phyloP scores from a whole-genome alignment of 805 yeast genomes.

The Wickerhamomyces sydowiorum region DNA sequence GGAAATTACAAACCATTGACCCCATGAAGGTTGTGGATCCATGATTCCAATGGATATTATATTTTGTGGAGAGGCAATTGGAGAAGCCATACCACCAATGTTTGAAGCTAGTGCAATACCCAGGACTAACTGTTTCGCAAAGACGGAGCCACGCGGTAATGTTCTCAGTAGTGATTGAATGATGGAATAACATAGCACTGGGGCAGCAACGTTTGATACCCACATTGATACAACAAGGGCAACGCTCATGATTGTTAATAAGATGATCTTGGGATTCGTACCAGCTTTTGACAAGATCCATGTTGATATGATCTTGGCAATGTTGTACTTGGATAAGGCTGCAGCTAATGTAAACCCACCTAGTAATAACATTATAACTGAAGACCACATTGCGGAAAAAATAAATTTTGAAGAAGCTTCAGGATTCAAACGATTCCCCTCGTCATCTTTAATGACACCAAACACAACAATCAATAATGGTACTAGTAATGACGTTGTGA shows the following conservation, averaged over 20 bases:
- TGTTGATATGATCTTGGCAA: slow-evolving; percentile 83
- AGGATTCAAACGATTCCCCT: slow-evolving; percentile 51
- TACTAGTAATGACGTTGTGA: slow-evolving; percentile 78
- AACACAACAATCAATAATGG: slow-evolving; percentile 77
- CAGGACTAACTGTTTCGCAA: slow-evolving; percentile 76
- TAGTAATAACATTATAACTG: slow-evolving; percentile 80
- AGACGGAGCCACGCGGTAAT: slow-evolving; percentile 69
- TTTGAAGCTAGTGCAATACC: slow-evolving; percentile 94
- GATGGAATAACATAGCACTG: slow-evolving; percentile 86
- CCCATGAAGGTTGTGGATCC: slow-evolving; percentile 85
- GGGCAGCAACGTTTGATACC: slow-evolving; percentile 97
- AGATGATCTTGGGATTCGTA: slow-evolving; percentile 71
- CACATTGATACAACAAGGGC: slow-evolving; percentile 88
- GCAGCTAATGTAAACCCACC: slow-evolving; percentile 97
- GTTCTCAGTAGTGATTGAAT: slow-evolving; percentile 87
- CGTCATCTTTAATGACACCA: slow-evolving; percentile 58
- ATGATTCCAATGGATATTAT: slow-evolving; percentile 84
- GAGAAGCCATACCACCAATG: slow-evolving; percentile 95
- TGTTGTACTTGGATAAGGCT: slow-evolving; percentile 83
- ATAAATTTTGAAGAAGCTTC: slow-evolving; percentile 70
- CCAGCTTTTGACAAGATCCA: slow-evolving; percentile 79
- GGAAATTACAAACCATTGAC: slow-evolving; percentile 87
- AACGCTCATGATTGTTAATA: slow-evolving; percentile 78
- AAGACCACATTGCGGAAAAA: slow-evolving; percentile 89
- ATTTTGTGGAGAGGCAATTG: slow-evolving; percentile 96